Conservation (phyloP, 164 flowering plant species). For the Brasenia schreberi region DNA sequence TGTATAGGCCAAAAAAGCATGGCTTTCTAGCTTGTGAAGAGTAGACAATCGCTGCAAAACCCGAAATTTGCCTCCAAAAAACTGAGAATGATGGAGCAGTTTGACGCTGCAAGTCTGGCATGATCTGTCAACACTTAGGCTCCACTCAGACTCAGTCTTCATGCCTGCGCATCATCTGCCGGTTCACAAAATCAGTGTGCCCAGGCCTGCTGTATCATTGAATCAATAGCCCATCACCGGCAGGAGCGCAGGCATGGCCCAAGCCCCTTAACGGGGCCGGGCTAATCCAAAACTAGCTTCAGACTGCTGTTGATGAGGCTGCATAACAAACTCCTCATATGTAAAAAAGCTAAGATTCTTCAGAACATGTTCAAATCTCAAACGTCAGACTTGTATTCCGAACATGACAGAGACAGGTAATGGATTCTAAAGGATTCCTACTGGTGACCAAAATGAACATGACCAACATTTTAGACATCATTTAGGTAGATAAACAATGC, state of each 20-base stretch:
- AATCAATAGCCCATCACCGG: background rate
- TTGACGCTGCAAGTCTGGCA: background rate
- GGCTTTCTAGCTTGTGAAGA: background rate
- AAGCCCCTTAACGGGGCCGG: constrained; percentile 99
- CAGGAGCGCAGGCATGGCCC: constrained; percentile 97
- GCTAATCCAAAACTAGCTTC: constrained; percentile 89
- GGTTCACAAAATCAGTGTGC: background rate
- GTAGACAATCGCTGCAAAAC: background rate
- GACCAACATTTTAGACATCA: no score
- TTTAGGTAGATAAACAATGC: no score
- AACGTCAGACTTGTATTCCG: no score
- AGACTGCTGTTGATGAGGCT: constrained; percentile 84
- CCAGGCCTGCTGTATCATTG: background rate
- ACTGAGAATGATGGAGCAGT: background rate
- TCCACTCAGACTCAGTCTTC: background rate
- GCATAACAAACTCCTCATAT: constrained; percentile 12
- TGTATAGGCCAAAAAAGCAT: background rate
- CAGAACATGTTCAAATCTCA: no score
- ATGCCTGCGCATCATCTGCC: background rate
- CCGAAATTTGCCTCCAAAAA: background rate
- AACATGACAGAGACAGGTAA: no score
- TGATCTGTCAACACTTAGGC: background rate
- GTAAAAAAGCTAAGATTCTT: no score
- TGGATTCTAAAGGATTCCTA: no score
- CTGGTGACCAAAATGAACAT: no score